Evolutionary conservation across 495 filamentous ascomycete species (phyloP), one percentile per base, ranked within the genome.

Genomic region (Penicillium canescens): DNA sequence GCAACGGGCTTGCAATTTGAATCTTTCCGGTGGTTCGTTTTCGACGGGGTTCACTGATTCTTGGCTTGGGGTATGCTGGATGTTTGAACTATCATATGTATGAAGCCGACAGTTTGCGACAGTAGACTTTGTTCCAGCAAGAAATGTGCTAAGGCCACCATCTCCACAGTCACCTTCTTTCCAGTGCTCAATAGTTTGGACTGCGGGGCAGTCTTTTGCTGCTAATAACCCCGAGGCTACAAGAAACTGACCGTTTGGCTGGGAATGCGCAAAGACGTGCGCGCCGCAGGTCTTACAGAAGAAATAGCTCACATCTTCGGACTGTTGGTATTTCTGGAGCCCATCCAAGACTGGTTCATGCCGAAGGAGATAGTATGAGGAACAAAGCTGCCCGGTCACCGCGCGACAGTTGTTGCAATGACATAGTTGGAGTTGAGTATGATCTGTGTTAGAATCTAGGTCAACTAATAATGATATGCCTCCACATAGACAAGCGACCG

Each of bases 271-370:
- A 47, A 87, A 84, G 55, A 85, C 71, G 56, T 88, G 84, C 23
- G 83, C 81, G 28, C 87, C 87, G 55, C 88, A 92, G 12, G 68
- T 82, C n/a, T 62, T 57, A 66, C 89, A 92, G 67, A 89, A 89
- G 56, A 82, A 81, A n/a, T 83, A 82, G 16, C 72, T 78, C 10
- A 80, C 42, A 18, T 75, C 62, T 11, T 76, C 55, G 4, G 78
- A 74, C 55, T 76, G 62, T 41, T 68, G 62, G 55, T 87, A 89
- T 33, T 63, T 58, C 10, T 59, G 70, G 8, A 86, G 67, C 1
- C 65, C 64, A 10, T 69, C 52, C 4, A 78, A 56, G 6, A 59
- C 67, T 1, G 70, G 65, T 6, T 55, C 49, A 38, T 56, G 57
- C 66, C 68, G 62, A 44, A 82, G 58, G 10, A 65, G 48, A 26